Evolutionary conservation across 2,329 filamentous ascomycete genomes (phyloP).

Genomic region (Fonsecaea nubica): DNA sequence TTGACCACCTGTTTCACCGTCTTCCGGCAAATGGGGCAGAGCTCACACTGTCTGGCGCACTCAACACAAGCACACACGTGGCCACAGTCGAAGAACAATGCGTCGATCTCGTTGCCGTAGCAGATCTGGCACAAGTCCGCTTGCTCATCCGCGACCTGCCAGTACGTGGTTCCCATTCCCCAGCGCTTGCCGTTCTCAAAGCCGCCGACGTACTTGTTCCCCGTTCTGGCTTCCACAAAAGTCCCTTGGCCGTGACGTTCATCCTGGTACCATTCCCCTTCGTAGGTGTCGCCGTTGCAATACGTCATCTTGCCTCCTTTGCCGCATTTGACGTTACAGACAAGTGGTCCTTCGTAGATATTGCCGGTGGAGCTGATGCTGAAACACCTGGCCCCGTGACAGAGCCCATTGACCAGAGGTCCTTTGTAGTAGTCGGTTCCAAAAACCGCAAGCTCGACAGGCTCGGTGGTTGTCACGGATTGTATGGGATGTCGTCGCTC

Average conservation of each 20-base stretch:
- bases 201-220: constrained; percentile 67
- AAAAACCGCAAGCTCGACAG: constrained; percentile 59
- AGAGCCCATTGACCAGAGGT: constrained; percentile 56
- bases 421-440: constrained; percentile 62
- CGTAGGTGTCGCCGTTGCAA: constrained; percentile 59
- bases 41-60: constrained; percentile 65
- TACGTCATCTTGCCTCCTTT: constrained; percentile 63
- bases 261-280: constrained; percentile 55
- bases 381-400: constrained; percentile 61
- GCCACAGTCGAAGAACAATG: constrained; percentile 68
- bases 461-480: constrained; percentile 33
- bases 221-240: constrained; percentile 62
- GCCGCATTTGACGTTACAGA: constrained; percentile 60
- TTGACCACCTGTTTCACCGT: constrained; percentile 64
- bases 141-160: constrained; percentile 67
- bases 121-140: constrained; percentile 67
- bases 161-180: constrained; percentile 67
- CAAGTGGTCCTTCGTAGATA: constrained; percentile 63
- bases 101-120: constrained; percentile 65
- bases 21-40: constrained; percentile 67
- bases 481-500: constrained; percentile 35
- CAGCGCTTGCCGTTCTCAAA: constrained; percentile 67
- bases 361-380: constrained; percentile 62
- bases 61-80: constrained; percentile 66
- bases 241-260: constrained; percentile 63